Percentiles rank a stretch among this genome's conserved stretches.
phyloP scores from a whole-genome alignment of 2,329 filamentous ascomycete species.

The Lecanicillium sp. region DNA sequence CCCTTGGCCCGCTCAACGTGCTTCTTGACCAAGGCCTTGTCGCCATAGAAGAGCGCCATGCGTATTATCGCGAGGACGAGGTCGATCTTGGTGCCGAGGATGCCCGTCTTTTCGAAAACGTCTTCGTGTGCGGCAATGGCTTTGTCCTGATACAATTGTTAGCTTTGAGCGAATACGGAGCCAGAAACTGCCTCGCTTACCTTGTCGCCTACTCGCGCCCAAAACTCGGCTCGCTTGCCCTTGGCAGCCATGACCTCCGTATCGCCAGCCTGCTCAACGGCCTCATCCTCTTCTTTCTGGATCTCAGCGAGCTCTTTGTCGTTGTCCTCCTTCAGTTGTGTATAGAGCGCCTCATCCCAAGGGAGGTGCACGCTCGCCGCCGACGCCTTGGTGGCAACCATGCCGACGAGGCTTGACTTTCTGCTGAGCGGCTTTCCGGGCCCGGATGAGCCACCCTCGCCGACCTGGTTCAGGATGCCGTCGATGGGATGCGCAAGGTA shows the following conservation, averaged over 20 bases:
- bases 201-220: slow-evolving; percentile 94
- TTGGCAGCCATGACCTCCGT: slow-evolving; percentile 88
- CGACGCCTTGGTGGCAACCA: slow-evolving; percentile 66
- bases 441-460: slow-evolving; percentile 49
- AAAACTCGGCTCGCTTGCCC: slow-evolving; percentile 94
- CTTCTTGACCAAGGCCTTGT: slow-evolving; percentile 88
- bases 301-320: slow-evolving; percentile 68
- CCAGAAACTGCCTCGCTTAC: slow-evolving; percentile 34
- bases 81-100: slow-evolving; percentile 95
- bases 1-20: slow-evolving; percentile 82
- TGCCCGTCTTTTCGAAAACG: slow-evolving; percentile 93
- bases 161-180: slow-evolving; percentile 8
- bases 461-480: slow-evolving; percentile 70
- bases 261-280: slow-evolving; percentile 90
- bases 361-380: slow-evolving; percentile 61
- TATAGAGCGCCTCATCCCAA: slow-evolving; percentile 88
- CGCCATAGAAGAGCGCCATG: slow-evolving; percentile 91
- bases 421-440: slow-evolving; percentile 53
- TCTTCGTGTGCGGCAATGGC: slow-evolving; percentile 87
- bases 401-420: slow-evolving; percentile 63
- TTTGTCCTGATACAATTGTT: slow-evolving; percentile 61
- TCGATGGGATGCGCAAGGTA: slow-evolving; percentile 76
- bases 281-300: slow-evolving; percentile 87
- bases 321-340: slow-evolving; percentile 68
- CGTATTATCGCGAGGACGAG: slow-evolving; percentile 94